These are phyloP conservation scores for Geosmithia flava DNA, from an alignment of 2,329 filamentous ascomycete genomes.

Conservation along the genomic window DNA sequence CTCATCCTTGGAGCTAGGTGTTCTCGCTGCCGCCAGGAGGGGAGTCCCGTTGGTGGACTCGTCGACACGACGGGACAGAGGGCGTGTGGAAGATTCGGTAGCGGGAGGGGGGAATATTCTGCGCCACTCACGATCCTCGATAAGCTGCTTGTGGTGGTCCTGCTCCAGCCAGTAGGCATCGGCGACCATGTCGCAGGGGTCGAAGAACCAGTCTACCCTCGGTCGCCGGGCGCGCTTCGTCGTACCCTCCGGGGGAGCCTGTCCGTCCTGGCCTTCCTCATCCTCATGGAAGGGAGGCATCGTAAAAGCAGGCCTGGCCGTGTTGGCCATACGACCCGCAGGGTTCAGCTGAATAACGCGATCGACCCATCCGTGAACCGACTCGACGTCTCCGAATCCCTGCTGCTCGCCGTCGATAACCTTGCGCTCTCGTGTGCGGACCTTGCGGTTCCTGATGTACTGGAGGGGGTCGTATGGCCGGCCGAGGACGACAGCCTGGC, in stretches of 20 bases:
- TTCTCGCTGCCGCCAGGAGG: background rate
- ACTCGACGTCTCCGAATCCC: slow-evolving; percentile 63
- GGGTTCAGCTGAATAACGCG: slow-evolving; percentile 3
- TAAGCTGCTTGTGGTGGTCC: slow-evolving; percentile 62
- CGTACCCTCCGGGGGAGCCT: slow-evolving; percentile 14
- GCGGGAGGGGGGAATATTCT: slow-evolving; percentile 49
- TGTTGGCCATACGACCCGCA: background rate
- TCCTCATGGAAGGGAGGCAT: slow-evolving; percentile 35
- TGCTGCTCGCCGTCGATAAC: slow-evolving; percentile 61
- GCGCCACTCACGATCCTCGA: slow-evolving; percentile 68
- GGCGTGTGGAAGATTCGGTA: slow-evolving; percentile 10
- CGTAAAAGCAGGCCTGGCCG: slow-evolving; percentile 1
- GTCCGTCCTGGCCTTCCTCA: slow-evolving; percentile 17
- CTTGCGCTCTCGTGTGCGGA: slow-evolving; percentile 66
- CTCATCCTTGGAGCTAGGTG: background rate
- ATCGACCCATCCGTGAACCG: slow-evolving; percentile 68
- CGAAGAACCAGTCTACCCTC: slow-evolving; percentile 73
- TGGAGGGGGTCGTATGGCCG: slow-evolving; percentile 85
- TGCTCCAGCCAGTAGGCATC: slow-evolving; percentile 88
- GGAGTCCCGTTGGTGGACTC: slow-evolving; percentile 5
- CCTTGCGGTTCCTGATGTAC: slow-evolving; percentile 80
- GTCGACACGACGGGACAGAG: slow-evolving; percentile 17
- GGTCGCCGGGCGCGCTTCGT: slow-evolving; percentile 54
- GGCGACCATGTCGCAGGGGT: slow-evolving; percentile 75
- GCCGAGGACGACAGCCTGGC: slow-evolving; percentile 32